These are phyloP conservation scores for Cyphellophora attinorum DNA, from an alignment of 2,329 filamentous ascomycete genomes.

Conservation along the genomic window DNA sequence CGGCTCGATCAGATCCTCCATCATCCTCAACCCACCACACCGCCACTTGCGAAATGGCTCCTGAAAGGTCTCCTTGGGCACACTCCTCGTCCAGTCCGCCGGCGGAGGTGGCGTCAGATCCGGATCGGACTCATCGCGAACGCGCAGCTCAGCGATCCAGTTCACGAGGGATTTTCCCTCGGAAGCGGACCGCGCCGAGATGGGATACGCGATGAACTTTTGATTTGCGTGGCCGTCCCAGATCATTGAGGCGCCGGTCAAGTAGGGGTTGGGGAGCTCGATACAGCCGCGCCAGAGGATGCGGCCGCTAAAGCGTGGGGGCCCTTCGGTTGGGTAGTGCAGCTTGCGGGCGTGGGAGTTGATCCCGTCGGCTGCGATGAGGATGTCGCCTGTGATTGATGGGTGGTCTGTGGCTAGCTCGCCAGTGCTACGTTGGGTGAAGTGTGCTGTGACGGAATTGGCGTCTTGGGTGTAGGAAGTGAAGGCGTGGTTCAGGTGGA, in stretches of 20 bases:
- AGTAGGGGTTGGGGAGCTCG: background rate
- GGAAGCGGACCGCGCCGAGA: background rate
- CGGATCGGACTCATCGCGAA: background rate
- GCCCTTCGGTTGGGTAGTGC: background rate
- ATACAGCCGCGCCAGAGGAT: slow-evolving; percentile 1
- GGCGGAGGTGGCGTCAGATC: background rate
- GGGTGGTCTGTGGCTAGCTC: background rate
- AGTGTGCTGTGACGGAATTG: background rate
- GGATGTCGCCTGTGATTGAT: background rate
- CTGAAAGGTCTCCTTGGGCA: background rate
- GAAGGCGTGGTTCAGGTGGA: background rate
- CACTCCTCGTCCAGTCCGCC: background rate
- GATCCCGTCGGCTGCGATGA: background rate
- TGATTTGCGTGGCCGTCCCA: background rate
- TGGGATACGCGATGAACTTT: slow-evolving; percentile 1
- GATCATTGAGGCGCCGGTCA: background rate
- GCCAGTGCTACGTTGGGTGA: background rate
- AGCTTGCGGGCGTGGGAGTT: background rate
- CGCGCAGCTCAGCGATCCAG: slow-evolving; percentile 1
- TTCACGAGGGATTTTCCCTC: background rate
- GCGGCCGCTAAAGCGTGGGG: background rate
- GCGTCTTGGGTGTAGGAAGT: background rate
- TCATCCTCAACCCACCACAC: background rate
- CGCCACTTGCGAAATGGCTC: background rate
- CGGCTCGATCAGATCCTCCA: background rate